A percentile compares a stretch with the other conserved stretches of the same genome.
These are phyloP conservation scores for Tolypocladium pustulatum DNA, from an alignment of 2,329 filamentous ascomycete genomes.

Conservation along the genomic window DNA sequence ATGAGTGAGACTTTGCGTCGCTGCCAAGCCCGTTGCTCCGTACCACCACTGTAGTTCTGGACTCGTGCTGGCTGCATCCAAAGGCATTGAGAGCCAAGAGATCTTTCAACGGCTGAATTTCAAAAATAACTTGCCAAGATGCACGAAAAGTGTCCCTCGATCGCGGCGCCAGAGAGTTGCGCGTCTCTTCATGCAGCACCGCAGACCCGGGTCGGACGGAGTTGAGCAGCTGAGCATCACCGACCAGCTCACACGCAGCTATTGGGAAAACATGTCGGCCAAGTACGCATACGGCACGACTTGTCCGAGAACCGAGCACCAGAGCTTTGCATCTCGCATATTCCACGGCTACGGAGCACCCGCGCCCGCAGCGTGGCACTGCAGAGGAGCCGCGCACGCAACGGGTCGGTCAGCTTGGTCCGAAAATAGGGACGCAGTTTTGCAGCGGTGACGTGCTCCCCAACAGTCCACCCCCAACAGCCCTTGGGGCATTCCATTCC, in stretches of 20 bases:
- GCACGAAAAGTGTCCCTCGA: background rate
- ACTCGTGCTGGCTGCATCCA: too few species aligned
- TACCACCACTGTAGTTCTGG: too few species aligned
- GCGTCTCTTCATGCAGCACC: background rate
- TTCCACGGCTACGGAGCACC: background rate
- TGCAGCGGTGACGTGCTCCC: background rate
- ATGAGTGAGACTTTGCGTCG: too few species aligned
- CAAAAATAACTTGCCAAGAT: background rate
- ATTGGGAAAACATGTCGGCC: background rate
- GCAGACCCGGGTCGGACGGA: background rate
- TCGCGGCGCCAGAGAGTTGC: background rate
- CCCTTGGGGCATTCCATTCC: background rate
- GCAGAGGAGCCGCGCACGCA: background rate
- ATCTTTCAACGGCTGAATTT: too few species aligned
- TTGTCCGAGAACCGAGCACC: background rate
- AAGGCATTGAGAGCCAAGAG: background rate
- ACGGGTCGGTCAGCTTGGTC: background rate
- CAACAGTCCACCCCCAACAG: background rate
- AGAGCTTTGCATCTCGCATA: background rate
- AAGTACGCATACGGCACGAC: background rate
- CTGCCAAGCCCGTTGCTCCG: too few species aligned
- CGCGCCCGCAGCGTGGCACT: background rate
- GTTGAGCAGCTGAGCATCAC: background rate
- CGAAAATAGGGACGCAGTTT: background rate
- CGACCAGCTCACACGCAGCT: background rate